Evolutionary conservation across 768 basidiomycete species (phyloP).

Genomic region (Rubroboletus satanas): DNA sequence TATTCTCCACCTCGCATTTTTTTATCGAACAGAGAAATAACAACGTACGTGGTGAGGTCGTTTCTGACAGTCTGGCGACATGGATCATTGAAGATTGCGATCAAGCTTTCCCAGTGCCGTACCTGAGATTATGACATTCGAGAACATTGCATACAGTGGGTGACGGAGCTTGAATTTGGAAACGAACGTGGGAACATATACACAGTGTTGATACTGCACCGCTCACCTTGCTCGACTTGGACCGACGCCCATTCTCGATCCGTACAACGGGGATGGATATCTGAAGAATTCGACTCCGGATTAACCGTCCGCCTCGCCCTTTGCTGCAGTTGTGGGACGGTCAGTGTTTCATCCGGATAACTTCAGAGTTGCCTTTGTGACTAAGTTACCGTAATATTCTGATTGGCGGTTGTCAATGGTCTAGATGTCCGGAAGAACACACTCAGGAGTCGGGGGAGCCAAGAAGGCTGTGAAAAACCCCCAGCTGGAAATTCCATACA

Average conservation of each 20-base stretch:
- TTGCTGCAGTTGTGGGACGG: background rate
- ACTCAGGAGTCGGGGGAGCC: background rate
- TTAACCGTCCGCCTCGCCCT: background rate
- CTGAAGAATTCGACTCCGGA: background rate
- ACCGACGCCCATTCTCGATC: background rate
- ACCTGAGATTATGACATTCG: background rate
- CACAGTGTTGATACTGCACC: background rate
- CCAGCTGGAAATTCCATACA: constrained; percentile 1
- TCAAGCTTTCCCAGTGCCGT: background rate
- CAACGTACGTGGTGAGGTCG: background rate
- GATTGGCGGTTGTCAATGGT: background rate
- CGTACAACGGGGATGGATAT: background rate
- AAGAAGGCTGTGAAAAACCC: constrained; percentile 4
- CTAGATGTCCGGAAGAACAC: background rate
- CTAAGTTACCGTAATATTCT: background rate
- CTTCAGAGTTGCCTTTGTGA: background rate
- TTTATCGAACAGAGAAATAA: background rate
- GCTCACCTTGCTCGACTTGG: background rate
- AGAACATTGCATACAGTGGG: background rate
- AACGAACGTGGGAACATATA: background rate
- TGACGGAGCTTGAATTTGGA: background rate
- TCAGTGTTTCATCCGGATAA: background rate
- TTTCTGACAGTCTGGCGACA: background rate
- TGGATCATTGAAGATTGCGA: background rate
- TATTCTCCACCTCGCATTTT: background rate